A percentile compares a stretch with the other conserved stretches of the same genome.
These are phyloP conservation scores for Lophium mytilinum DNA, from an alignment of 495 filamentous ascomycete species.

Conservation along the genomic window DNA sequence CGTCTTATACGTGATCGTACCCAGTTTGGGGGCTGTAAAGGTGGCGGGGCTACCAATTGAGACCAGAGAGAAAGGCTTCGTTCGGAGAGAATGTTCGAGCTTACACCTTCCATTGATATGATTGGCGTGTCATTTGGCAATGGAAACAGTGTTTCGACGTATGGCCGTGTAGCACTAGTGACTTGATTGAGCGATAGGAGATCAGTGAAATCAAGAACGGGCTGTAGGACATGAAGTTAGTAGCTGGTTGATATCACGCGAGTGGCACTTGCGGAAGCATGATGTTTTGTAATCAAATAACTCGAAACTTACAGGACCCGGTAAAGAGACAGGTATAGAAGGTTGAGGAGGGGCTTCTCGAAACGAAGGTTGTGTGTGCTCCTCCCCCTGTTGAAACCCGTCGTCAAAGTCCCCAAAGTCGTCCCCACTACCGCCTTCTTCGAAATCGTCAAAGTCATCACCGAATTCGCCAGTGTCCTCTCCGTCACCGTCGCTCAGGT, in stretches of 20 bases:
- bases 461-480: conserved; percentile 53
- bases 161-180: conserved; percentile 34
- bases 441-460: conserved; percentile 96
- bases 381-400: conserved; percentile 58
- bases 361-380: conserved; percentile 39
- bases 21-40: conserved; percentile 95
- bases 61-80: conserved; percentile 87
- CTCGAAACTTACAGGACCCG: conserved; percentile 25
- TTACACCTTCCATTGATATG: conserved; percentile 31
- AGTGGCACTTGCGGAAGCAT: not conserved
- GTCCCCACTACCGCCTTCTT: conserved; percentile 55
- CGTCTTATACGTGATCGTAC: conserved; percentile 92
- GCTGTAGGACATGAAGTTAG: conserved; percentile 35
- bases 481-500: conserved; percentile 30
- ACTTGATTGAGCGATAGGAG: conserved; percentile 17
- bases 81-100: conserved; percentile 55
- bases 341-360: conserved; percentile 30
- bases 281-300: conserved; percentile 21
- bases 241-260: conserved; percentile 18
- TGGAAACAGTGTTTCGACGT: conserved; percentile 51
- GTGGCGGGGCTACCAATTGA: conserved; percentile 88
- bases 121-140: conserved; percentile 37
- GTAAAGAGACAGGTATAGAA: conserved; percentile 27
- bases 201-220: conserved; percentile 65
- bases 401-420: conserved; percentile 92